phyloP scores from a whole-genome alignment of 2,329 filamentous ascomycete genomes.

The Stagonosporopsis cucurbitacearum region DNA sequence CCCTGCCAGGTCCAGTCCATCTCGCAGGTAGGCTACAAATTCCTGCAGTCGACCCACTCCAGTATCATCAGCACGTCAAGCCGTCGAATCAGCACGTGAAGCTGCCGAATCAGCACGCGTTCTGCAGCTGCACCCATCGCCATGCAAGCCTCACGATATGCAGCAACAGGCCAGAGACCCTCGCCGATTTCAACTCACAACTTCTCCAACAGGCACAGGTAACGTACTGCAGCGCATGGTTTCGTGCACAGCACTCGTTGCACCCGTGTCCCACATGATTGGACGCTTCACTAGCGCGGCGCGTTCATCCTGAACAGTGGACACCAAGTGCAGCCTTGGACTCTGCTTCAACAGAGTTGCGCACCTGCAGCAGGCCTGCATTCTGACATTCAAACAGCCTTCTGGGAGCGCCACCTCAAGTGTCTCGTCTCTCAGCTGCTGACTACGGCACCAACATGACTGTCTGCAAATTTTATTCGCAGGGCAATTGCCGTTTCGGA shows the following conservation, averaged over 20 bases:
- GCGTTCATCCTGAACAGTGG: slow-evolving; percentile 30
- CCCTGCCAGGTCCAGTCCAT: not conserved
- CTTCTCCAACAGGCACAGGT: slow-evolving; percentile 28
- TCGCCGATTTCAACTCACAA: not conserved
- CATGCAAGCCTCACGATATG: slow-evolving; percentile 31
- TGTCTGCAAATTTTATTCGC: slow-evolving; percentile 69
- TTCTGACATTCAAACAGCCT: slow-evolving; percentile 26
- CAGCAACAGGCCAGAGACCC: slow-evolving; percentile 10
- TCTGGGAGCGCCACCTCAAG: slow-evolving; percentile 6
- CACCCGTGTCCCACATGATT: slow-evolving; percentile 6
- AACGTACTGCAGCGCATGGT: slow-evolving; percentile 19
- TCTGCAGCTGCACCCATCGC: not conserved
- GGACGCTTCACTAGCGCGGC: slow-evolving; percentile 21
- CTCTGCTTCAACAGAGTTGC: slow-evolving; percentile 11
- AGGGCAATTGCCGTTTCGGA: slow-evolving; percentile 70
- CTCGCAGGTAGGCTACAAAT: not conserved
- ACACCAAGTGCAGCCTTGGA: slow-evolving; percentile 16
- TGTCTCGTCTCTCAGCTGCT: not conserved
- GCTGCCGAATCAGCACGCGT: slow-evolving; percentile 16
- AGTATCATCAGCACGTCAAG: not conserved
- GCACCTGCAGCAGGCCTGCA: slow-evolving; percentile 11
- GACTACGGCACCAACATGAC: slow-evolving; percentile 39
- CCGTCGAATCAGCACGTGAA: slow-evolving; percentile 4
- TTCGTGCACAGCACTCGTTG: slow-evolving; percentile 12
- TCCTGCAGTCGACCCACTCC: not conserved